Evolutionary conservation across 2,329 filamentous ascomycete genomes (phyloP), one percentile per base, ranked within the genome.

Genomic region (Dendrostoma leiphaemia): DNA sequence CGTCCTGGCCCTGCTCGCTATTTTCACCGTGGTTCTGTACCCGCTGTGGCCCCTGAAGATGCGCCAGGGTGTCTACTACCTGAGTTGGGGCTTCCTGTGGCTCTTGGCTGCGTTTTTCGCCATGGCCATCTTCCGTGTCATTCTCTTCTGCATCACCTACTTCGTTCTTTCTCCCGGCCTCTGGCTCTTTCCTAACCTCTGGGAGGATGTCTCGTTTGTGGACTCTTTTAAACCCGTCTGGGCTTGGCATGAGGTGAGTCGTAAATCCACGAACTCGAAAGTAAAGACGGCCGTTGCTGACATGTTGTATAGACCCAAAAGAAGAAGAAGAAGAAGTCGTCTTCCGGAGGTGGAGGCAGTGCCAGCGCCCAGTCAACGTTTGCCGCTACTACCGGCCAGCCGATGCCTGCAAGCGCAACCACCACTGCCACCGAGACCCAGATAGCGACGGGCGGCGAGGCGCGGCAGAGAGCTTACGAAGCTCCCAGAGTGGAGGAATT

Each of bases 131-230:
- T 91, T 99, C 82, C 86, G 94, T 57, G 81, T 97, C 53, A 96
- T 99, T 58, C 79, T 99, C 26, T 99, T 99, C 77, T 88, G 90
- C 68, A 74, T 96, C 69, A 97, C 94, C 21, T 91, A 96, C 73
- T 96, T 97, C 67, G 79, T 81, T 15, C 79, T 84, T 1, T 77
- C 92, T 3, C 94, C 94, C 3, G 94, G 94, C 64, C 79, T 99
- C n/a, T 99, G 94, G 94, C 80, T 99, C 41, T 99, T 93, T 74
- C 94, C 94, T 46, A 99, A 99, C 68, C 76, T 99, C 19, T 99
- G 97, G 77, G 94, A 99, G 71, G 94, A 99, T 68, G 94, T 99
- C 26, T 96, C 93, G 7, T 97, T 99, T 75, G 88, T 99, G 72
- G 94, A 99, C 69, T 95, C 90, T 66, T 99, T 99, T 81, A 88